phyloP scores from a whole-genome alignment of 495 filamentous ascomycete genomes.

The Penicillium arizonense region DNA sequence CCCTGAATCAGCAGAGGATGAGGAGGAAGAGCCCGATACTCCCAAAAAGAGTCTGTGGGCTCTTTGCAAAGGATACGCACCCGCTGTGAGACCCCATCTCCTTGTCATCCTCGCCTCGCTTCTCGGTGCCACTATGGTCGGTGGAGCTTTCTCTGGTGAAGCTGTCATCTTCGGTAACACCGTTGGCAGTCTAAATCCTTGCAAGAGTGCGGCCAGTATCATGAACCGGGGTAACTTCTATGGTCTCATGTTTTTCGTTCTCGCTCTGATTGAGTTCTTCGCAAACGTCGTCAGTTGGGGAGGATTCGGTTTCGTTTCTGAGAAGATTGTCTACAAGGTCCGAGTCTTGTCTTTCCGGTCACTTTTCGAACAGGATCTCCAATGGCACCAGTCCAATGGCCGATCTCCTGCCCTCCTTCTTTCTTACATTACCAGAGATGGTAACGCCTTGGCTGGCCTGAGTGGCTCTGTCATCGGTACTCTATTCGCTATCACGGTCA shows the following conservation, averaged over 20 bases:
- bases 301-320: conserved; percentile 47
- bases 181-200: conserved; percentile 45
- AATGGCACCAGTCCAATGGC: conserved; percentile 47
- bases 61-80: conserved; percentile 29
- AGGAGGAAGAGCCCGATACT: conserved; percentile 30
- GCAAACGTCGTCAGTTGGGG: conserved; percentile 47
- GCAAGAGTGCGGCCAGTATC: conserved; percentile 35
- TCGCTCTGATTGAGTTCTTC: conserved; percentile 48
- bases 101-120: conserved; percentile 37
- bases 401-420: conserved; percentile 42
- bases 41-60: conserved; percentile 33
- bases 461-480: conserved; percentile 40
- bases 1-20: conserved; percentile 13
- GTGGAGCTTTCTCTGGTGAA: conserved; percentile 48
- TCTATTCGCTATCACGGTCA: conserved; percentile 41
- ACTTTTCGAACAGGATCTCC: conserved; percentile 47
- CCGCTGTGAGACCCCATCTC: conserved; percentile 36
- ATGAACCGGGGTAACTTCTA: conserved; percentile 42
- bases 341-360: conserved; percentile 47
- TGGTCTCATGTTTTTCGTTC: conserved; percentile 51
- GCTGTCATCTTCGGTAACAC: conserved; percentile 55
- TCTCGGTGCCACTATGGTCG: conserved; percentile 40
- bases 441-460: conserved; percentile 44
- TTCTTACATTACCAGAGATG: conserved; percentile 46
- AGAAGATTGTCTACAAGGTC: conserved; percentile 45